Percentiles rank a stretch among this genome's conserved stretches.
Conservation (phyloP, 768 basidiomycete species). For the Lepiota subincarnata region DNA sequence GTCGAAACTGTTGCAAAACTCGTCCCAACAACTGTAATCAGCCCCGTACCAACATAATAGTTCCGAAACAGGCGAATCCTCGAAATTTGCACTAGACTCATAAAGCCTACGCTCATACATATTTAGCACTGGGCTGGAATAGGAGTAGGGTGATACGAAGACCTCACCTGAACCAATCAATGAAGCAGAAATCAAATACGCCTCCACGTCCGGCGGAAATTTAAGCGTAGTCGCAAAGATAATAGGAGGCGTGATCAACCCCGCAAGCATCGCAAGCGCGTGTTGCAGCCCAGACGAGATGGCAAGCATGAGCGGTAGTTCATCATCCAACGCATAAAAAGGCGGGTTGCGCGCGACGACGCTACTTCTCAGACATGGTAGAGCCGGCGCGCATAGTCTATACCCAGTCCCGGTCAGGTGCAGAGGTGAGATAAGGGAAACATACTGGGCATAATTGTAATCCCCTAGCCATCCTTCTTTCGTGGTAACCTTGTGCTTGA, state of each 20-base stretch:
- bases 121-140: not conserved
- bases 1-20: constrained; percentile 78
- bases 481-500: constrained; percentile 34
- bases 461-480: constrained; percentile 78
- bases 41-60: constrained; percentile 75
- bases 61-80: constrained; percentile 53
- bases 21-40: constrained; percentile 78
- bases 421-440: not conserved
- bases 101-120: constrained; percentile 44
- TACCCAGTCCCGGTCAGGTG: not conserved
- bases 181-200: constrained; percentile 80
- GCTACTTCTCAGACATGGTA: constrained; percentile 50
- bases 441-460: constrained; percentile 68
- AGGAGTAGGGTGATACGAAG: not conserved
- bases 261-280: constrained; percentile 78
- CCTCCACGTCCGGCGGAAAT: constrained; percentile 52
- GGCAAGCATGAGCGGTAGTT: constrained; percentile 70
- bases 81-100: constrained; percentile 79
- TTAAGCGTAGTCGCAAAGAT: constrained; percentile 65
- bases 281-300: constrained; percentile 73
- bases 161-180: constrained; percentile 70
- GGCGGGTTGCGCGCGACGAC: constrained; percentile 44
- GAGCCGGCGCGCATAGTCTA: constrained; percentile 62
- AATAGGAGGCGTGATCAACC: constrained; percentile 80
- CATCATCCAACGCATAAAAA: constrained; percentile 70